Percentiles rank a stretch among this genome's conserved stretches.
These are phyloP conservation scores for Panicum hallii DNA, from an alignment of 202 grass and related monocot genomes.

Conservation along the genomic window DNA sequence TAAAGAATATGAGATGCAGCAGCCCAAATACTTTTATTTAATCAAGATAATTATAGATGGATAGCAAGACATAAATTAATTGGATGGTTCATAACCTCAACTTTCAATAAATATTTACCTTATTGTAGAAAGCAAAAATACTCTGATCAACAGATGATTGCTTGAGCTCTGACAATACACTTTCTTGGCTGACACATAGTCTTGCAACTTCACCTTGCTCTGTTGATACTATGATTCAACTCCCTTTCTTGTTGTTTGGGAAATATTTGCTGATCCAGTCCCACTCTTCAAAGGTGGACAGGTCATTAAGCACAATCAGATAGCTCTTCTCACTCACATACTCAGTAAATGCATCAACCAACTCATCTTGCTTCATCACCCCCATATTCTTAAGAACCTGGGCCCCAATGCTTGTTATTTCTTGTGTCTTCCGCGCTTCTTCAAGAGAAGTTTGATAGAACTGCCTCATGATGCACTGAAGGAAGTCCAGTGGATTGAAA, in stretches of 20 bases:
- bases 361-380: background rate
- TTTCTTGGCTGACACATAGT: background rate
- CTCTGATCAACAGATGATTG: background rate
- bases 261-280: background rate
- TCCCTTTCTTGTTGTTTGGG: background rate
- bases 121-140: background rate
- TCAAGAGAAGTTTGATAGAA: background rate
- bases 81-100: background rate
- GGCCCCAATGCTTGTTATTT: background rate
- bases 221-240: background rate
- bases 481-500: constrained; percentile 3
- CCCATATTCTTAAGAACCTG: constrained; percentile 13
- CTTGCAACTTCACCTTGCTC: constrained; percentile 11
- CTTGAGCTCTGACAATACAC: background rate
- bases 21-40: too few relatives aligned
- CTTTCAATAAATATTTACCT: constrained; percentile 7
- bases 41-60: too few relatives aligned
- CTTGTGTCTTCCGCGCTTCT: background rate
- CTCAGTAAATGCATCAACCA: background rate
- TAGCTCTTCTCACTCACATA: background rate
- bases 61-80: background rate
- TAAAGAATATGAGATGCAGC: too few relatives aligned
- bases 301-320: constrained; percentile 25
- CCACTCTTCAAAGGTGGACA: background rate
- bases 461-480: background rate